Percentiles rank a stretch among this genome's conserved stretches.
phyloP scores from a whole-genome alignment of 495 filamentous ascomycete species.

The Entonaema liquescens region DNA sequence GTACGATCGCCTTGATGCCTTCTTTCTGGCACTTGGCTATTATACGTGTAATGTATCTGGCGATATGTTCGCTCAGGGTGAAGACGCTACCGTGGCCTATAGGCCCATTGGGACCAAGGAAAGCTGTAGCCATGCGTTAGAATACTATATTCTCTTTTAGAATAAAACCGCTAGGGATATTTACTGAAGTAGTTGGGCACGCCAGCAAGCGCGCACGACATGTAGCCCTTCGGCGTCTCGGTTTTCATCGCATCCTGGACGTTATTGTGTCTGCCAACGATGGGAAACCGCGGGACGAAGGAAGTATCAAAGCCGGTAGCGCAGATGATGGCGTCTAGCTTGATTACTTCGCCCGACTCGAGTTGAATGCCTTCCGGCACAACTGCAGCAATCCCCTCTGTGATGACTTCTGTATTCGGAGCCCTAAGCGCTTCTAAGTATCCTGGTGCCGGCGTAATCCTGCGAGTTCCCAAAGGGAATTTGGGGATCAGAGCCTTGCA shows the following conservation, averaged over 20 bases:
- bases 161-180: constrained; percentile 7
- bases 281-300: constrained; percentile 67
- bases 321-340: constrained; percentile 72
- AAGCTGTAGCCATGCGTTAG: constrained; percentile 46
- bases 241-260: constrained; percentile 53
- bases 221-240: constrained; percentile 53
- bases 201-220: constrained; percentile 55
- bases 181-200: constrained; percentile 61
- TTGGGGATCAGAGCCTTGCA: constrained; percentile 68
- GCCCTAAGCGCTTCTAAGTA: constrained; percentile 71
- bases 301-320: constrained; percentile 74
- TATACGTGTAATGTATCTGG: constrained; percentile 54
- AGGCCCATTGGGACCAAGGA: constrained; percentile 60
- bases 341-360: constrained; percentile 61
- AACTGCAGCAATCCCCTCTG: constrained; percentile 63
- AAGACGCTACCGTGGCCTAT: constrained; percentile 61
- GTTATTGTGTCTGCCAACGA: constrained; percentile 63
- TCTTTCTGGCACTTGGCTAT: constrained; percentile 59
- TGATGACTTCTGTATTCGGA: constrained; percentile 68
- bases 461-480: constrained; percentile 70
- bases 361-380: constrained; percentile 68
- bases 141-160: neutral
- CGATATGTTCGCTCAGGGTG: constrained; percentile 56
- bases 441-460: constrained; percentile 73
- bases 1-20: constrained; percentile 51